Evolutionary conservation across 441 rosid species (phyloP), one percentile per base, ranked within the genome.

Genomic region (Populus hybrid): DNA sequence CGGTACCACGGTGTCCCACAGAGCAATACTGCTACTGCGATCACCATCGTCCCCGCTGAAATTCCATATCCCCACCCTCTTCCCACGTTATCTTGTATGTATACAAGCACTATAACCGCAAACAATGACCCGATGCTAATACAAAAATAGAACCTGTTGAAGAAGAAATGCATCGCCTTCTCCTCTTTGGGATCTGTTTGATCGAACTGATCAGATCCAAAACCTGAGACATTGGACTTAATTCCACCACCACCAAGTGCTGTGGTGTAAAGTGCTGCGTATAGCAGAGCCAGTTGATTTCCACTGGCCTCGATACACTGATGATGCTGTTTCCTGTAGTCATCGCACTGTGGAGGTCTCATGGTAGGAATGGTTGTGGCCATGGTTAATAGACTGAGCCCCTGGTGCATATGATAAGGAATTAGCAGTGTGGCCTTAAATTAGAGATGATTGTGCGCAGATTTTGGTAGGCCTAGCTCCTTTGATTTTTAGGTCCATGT

Each of bases 41-140:
- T 61, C 69, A 87, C 89, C 96, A 92, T 91, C 28, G 99, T 88
- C 72, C 84, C 99, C 2, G 95, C 95, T 0, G 97, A 89, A 57
- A 92, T 87, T 10, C 99, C 99, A 77, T 93, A 95, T 3, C 96
- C 99, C 93, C 94, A 91, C 23, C 97, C 98, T 87, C 99, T 85
- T 66, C 97, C 98, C 3, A 95, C 86, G 36, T 95, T 89, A 79
- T 93, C 99, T 78, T 95, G 99, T 34, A 93, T 76, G 78, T 95
- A 95, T 2, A 95, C 96, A 6, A 95, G 91, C 76, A 83, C 97
- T 72, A 86, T 84, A 28, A 89, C 94, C 0, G 95, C 89, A 76
- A 91, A 91, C 63, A 95, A 87, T 20, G 99, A 92, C 24, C 97
- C 98, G 0, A 91, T 78, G 80, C 95, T 94, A 73, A 94, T 88